Base-by-base conservation (phyloP, 75 land plant species). In the Pinus albicaulis region DNA sequence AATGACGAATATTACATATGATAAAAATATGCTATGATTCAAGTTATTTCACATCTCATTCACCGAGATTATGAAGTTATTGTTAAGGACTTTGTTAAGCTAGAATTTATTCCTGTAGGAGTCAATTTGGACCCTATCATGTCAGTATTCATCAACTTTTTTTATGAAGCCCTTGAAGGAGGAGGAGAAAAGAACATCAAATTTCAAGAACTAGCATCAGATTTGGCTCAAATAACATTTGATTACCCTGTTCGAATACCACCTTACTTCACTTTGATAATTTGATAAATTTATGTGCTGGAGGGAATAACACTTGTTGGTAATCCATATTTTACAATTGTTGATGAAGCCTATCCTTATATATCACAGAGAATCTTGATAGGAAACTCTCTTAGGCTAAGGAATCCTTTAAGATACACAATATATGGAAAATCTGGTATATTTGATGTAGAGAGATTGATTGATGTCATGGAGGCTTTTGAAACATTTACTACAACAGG, bases 131-230 rank as follows among this genome's bases (percentile, higher is more conserved):
- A n/a, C n/a, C n/a, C n/a, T n/a, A n/a, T n/a, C n/a, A n/a, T n/a
- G n/a, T 86, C 99, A 7, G 99, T 98, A 17, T 76, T 98, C 22
- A 98, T 92, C 31, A 98, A 95, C 78, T 98, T 98, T 75, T 98
- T 98, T 89, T 98, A 98, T 88, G 98, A 98, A 85, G 99, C 99
- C 57, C 90, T 98, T 83, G 99, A 98, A 88, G 99, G 99, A 57
- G 99, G 99, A 38, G 99, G 99, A 60, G 99, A 98, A n/a, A 98
- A 98, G 75, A 98, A 95, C 71, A 92, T 98, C 61, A 98, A 98
- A 61, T 98, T 98, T 80, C 99, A 96, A 86, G 99, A 98, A 77
- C 85, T 98, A 79, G 99, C 99, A 80, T 77, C 99, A 72, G 99
- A 98, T n/a, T n/a, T n/a, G n/a, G n/a, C n/a, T n/a, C n/a, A n/a